Conservation (phyloP, 208 protist genomes). For the Novymonas esmeraldas region DNA sequence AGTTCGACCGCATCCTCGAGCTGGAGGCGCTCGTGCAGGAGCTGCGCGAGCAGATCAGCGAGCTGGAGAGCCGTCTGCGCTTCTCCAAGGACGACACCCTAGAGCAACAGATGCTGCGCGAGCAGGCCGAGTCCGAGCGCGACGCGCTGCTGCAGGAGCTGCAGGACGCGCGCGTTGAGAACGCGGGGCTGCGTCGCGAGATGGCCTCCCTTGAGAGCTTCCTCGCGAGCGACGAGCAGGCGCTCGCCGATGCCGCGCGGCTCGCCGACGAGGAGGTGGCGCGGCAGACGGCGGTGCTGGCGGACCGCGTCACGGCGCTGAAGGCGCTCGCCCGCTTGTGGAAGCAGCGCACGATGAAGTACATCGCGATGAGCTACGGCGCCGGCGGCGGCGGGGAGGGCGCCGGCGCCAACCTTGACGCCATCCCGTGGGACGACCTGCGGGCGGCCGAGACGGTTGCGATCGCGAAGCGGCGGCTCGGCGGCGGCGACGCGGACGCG, state of each 20-base stretch:
- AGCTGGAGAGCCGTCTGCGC: constrained; percentile 67
- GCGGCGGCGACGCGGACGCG: constrained; percentile 9
- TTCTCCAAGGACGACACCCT: constrained; percentile 58
- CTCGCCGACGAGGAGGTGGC: constrained; percentile 61
- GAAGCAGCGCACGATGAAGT: constrained; percentile 76
- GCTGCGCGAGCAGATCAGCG: constrained; percentile 43
- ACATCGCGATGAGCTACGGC: constrained; percentile 62
- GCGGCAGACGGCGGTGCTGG: constrained; percentile 35
- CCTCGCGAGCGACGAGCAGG: constrained; percentile 47
- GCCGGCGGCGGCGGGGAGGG: constrained; percentile 12
- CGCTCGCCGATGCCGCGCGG: constrained; percentile 44
- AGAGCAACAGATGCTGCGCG: constrained; percentile 54
- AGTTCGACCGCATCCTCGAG: constrained; percentile 51
- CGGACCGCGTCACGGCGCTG: constrained; percentile 38
- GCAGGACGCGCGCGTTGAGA: constrained; percentile 36
- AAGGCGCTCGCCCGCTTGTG: constrained; percentile 56
- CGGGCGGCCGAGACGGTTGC: constrained; percentile 45
- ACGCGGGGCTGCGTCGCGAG: constrained; percentile 43
- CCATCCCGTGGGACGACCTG: constrained; percentile 55
- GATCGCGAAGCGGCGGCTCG: constrained; percentile 48
- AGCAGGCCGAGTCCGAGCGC: constrained; percentile 48
- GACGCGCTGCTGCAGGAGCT: constrained; percentile 43
- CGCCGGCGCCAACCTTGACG: constrained; percentile 21
- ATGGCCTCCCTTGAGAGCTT: constrained; percentile 52
- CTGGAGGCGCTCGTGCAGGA: constrained; percentile 59